phyloP scores from a whole-genome alignment of 805 yeast species.

The Candida xiaguanensis region DNA sequence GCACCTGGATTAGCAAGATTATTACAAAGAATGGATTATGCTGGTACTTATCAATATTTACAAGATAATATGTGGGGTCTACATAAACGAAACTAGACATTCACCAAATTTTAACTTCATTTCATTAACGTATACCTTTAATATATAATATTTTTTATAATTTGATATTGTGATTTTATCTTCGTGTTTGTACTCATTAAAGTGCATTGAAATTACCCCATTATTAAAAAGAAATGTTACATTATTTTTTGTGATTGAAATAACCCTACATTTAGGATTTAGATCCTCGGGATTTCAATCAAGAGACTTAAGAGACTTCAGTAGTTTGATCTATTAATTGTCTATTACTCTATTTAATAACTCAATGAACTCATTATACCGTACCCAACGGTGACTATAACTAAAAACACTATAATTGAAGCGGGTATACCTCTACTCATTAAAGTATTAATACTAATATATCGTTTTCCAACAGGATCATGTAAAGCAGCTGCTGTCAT shows the following conservation, averaged over 20 bases:
- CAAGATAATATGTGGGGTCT: conserved; percentile 30
- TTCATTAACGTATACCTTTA: background rate
- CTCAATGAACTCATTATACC: conserved; percentile 33
- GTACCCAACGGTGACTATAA: conserved; percentile 36
- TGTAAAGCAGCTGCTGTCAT: conserved; percentile 43
- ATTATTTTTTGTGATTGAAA: too few relatives aligned
- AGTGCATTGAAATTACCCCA: too few relatives aligned
- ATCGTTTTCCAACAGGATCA: conserved; percentile 39
- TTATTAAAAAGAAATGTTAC: too few relatives aligned
- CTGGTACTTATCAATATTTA: conserved; percentile 28
- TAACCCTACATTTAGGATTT: too few relatives aligned
- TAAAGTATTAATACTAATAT: conserved; percentile 38
- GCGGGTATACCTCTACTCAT: conserved; percentile 43
- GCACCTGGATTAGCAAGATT: conserved; percentile 30
- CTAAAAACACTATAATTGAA: conserved; percentile 32
- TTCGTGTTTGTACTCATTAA: background rate
- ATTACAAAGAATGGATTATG: conserved; percentile 25
- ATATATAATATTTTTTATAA: background rate
- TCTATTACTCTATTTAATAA: conserved; percentile 12
- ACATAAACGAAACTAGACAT: conserved; percentile 1
- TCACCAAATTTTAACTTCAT: background rate
- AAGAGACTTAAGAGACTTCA: too few relatives aligned
- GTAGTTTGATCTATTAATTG: background rate
- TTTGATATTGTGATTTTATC: background rate
- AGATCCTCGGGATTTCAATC: too few relatives aligned